These are phyloP conservation scores for Zostera marina DNA, from an alignment of 116 monocot species.

Conservation along the genomic window DNA sequence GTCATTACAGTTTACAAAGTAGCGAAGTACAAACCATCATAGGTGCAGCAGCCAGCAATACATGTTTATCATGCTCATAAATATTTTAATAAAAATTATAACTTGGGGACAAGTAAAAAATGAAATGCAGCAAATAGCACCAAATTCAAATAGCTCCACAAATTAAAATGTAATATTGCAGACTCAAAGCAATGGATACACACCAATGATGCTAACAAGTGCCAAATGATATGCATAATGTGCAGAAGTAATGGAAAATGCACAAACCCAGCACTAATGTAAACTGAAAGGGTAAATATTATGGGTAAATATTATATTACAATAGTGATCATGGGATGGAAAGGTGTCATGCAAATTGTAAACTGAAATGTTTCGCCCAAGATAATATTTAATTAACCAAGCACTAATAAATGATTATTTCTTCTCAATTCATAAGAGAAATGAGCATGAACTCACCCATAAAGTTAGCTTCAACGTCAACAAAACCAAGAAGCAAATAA, in stretches of 20 bases:
- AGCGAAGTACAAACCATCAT: no score
- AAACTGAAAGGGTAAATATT: no score
- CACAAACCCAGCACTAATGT: neutral
- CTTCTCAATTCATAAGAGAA: neutral
- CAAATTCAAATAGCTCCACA: no score
- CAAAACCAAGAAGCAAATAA: slow-evolving; percentile 57
- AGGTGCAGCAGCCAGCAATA: no score
- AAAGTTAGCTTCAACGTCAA: slow-evolving; percentile 93
- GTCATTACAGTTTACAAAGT: no score
- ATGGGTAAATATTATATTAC: neutral
- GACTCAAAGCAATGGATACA: no score
- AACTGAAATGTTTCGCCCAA: neutral
- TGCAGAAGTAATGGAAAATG: no score
- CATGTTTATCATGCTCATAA: neutral
- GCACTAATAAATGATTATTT: neutral
- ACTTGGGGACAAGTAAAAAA: neutral
- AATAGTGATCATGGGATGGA: neutral
- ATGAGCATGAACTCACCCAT: slow-evolving; percentile 37
- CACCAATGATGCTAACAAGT: no score
- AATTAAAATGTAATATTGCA: no score
- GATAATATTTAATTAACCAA: neutral
- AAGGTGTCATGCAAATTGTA: neutral
- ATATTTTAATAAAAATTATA: neutral
- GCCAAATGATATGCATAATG: no score
- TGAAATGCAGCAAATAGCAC: neutral